phyloP scores from a whole-genome alignment of 768 basidiomycete genomes.

The Candolleomyces aberdarensis region DNA sequence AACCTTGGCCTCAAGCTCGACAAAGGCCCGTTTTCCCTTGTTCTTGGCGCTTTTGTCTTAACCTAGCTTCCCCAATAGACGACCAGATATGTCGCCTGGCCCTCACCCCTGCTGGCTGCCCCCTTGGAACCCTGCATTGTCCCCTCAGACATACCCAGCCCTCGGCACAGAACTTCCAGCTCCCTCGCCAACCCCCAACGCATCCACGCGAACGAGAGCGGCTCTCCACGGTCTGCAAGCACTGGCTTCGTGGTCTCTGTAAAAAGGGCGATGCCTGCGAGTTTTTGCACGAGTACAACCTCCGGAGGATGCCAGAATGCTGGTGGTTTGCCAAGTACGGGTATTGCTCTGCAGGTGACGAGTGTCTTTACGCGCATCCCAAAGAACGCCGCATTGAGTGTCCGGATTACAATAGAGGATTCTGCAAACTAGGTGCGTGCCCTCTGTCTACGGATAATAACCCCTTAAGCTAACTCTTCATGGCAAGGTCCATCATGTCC shows the following conservation, averaged over 20 bases:
- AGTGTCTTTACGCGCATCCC: constrained; percentile 95
- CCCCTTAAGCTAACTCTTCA: background rate
- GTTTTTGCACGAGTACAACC: constrained; percentile 98
- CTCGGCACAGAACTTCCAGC: constrained; percentile 85
- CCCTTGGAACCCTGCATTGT: constrained; percentile 88
- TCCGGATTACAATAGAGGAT: constrained; percentile 93
- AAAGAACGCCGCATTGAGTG: constrained; percentile 91
- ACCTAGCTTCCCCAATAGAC: constrained; percentile 45
- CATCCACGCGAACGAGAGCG: constrained; percentile 84
- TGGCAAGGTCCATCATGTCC: constrained; percentile 77
- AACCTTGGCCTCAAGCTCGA: constrained; percentile 87
- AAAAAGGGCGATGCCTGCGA: constrained; percentile 98
- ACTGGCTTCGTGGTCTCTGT: constrained; percentile 96
- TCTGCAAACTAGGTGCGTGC: constrained; percentile 84
- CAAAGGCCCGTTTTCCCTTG: constrained; percentile 58
- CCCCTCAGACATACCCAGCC: constrained; percentile 91
- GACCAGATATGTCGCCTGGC: constrained; percentile 90
- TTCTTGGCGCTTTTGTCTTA: background rate
- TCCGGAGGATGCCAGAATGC: constrained; percentile 97
- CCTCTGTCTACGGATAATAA: background rate
- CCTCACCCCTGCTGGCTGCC: constrained; percentile 80
- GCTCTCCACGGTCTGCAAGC: constrained; percentile 93
- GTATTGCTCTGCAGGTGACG: constrained; percentile 94
- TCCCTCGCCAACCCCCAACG: constrained; percentile 75
- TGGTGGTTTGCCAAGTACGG: constrained; percentile 99